Base-by-base conservation (phyloP, 78 protist species). In the Dictyostelium capitatum region DNA sequence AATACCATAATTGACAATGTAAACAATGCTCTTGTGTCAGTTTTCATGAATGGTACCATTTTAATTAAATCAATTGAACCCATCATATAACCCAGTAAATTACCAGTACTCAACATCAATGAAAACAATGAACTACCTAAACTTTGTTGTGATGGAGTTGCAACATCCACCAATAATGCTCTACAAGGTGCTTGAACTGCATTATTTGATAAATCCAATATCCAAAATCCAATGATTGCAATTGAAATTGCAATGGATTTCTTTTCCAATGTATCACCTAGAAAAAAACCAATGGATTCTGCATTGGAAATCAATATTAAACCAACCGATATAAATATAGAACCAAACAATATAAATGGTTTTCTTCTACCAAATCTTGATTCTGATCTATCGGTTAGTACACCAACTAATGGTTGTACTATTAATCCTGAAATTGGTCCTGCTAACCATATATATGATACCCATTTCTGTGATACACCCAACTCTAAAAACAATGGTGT, bases 361-460 rank as follows among this genome's bases (percentile, higher is more conserved):
- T 90, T 82, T 51, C 96, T 85, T 70, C 96, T 92, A 6, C 96
- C 96, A 74, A 67, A 70, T 75, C 56, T 89, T 9, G 53, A 83
- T 10, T 83, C 94, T 11, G 96, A 72, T n/a, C 80, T 48, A 51
- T 95, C 96, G 53, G 85, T 80, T n/a, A 82, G n/a, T 41, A 95
- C 91, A 11, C 96, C 96, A 12, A 95, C 91, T 14, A 85, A 70
- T 5, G 96, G 96, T 72, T 95, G 96, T 19, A 95, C 96, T 6
- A 95, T 30, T 51, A 95, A 79, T 15, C 96, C 96, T 19, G 96
- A 91, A 6, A 95, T 87, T 15, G 96, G 96, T 10, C 96, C 96
- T 25, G 93, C 91, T 20, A 93, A 50, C 96, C 96, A 93, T 8
- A 82, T 89, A 46, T 72, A 84, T 53, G 85, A 85, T 14, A 93